Evolutionary conservation across 306 rosid species (phyloP).

Genomic region (Prosopis cineraria): DNA sequence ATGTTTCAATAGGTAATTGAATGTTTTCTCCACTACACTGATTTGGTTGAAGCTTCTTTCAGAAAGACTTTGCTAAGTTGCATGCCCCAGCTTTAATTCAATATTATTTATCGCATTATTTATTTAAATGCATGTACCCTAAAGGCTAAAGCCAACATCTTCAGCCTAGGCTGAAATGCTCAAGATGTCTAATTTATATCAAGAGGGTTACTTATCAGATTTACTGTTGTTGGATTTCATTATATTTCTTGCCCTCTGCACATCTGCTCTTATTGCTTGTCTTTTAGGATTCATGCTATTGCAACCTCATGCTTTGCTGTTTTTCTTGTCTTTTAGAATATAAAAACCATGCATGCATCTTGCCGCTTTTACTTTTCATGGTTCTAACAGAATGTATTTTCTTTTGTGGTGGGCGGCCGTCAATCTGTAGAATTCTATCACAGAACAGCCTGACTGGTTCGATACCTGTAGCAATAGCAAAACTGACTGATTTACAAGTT

Average conservation of each 20-base stretch:
- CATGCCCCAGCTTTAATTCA: conserved; percentile 12
- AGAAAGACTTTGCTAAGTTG: conserved; percentile 18
- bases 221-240: conserved; percentile 5
- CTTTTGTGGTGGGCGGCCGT: not conserved
- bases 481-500: conserved; percentile 63
- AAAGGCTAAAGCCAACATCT: conserved; percentile 17
- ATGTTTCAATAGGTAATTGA: not conserved
- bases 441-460: conserved; percentile 66
- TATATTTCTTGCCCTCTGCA: conserved; percentile 1
- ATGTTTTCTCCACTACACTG: not conserved
- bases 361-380: conserved; percentile 6
- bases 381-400: conserved; percentile 14
- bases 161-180: conserved; percentile 29
- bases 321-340: not conserved
- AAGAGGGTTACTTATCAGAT: not conserved
- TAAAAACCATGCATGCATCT: conserved; percentile 3
- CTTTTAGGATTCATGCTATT: conserved; percentile 4
- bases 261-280: not conserved
- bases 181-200: conserved; percentile 19
- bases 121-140: conserved; percentile 10
- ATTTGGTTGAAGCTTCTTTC: conserved; percentile 2
- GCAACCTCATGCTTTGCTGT: conserved; percentile 27
- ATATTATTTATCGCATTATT: conserved; percentile 1
- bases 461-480: conserved; percentile 75
- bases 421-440: conserved; percentile 63